Percentiles rank a stretch among this genome's conserved stretches.
phyloP scores from a whole-genome alignment of 345 rosid genomes.

The Eucalyptus regnans region DNA sequence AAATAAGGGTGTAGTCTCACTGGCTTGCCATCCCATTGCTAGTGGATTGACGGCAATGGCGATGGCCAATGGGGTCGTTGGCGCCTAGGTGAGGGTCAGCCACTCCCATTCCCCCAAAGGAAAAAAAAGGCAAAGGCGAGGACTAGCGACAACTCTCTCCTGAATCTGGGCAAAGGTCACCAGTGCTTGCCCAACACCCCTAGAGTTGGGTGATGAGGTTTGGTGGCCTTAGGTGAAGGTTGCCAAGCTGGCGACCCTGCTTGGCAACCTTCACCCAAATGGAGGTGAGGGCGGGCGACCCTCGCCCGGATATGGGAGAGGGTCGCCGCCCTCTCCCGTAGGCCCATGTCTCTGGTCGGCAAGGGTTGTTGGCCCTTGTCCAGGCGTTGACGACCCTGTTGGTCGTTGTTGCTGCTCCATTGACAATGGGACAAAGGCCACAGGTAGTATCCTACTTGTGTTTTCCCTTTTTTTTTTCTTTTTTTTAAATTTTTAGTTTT shows the following conservation, averaged over 20 bases:
- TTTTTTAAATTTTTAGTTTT: too few relatives aligned
- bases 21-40: fast-evolving
- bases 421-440: too few relatives aligned
- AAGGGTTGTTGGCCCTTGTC: fast-evolving
- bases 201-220: too few relatives aligned
- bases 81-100: fast-evolving
- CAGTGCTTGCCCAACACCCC: fast-evolving
- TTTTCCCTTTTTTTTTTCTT: too few relatives aligned
- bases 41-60: fast-evolving
- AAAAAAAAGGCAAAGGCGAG: too few relatives aligned
- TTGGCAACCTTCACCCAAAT: too few relatives aligned
- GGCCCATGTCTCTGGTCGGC: fast-evolving
- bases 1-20: too few relatives aligned
- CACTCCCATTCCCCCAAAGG: fast-evolving
- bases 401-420: fast-evolving
- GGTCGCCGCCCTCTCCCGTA: fast-evolving
- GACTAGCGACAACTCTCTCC: fast-evolving
- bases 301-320: fast-evolving
- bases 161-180: fast-evolving
- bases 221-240: too few relatives aligned
- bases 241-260: fast-evolving
- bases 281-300: too few relatives aligned
- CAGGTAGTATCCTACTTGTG: fast-evolving
- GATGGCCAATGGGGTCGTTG: too few relatives aligned
- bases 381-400: fast-evolving